Evolutionary conservation across 805 yeast genomes (phyloP).

Genomic region (Candida boleticola): DNA sequence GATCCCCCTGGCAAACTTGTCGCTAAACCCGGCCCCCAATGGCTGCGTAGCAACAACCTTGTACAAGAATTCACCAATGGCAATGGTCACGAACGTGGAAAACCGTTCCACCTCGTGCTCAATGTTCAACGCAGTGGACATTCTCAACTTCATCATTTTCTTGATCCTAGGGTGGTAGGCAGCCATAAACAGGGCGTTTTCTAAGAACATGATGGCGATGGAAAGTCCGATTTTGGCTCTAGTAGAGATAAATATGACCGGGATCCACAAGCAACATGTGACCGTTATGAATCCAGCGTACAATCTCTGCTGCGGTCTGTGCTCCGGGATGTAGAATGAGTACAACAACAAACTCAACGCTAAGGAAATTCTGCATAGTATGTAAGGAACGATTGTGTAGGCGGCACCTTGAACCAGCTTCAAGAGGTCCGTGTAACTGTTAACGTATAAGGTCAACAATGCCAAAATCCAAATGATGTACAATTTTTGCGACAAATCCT

Average conservation of each 20-base stretch:
- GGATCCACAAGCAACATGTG: constrained; percentile 47
- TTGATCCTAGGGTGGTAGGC: constrained; percentile 50
- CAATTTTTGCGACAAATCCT: constrained; percentile 53
- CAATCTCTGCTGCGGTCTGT: constrained; percentile 47
- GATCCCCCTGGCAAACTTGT: constrained; percentile 47
- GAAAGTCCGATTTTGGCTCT: constrained; percentile 48
- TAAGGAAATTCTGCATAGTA: constrained; percentile 44
- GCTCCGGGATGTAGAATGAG: constrained; percentile 48
- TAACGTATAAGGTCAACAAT: constrained; percentile 50
- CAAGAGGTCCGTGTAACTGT: constrained; percentile 41
- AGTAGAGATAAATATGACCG: constrained; percentile 48
- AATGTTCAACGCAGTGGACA: constrained; percentile 60
- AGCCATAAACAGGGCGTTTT: constrained; percentile 34
- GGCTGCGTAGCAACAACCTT: constrained; percentile 50
- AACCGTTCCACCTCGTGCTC: constrained; percentile 66
- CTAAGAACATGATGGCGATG: constrained; percentile 38
- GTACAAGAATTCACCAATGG: constrained; percentile 62
- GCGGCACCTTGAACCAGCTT: constrained; percentile 40
- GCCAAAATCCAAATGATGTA: constrained; percentile 53
- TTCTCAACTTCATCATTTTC: constrained; percentile 37
- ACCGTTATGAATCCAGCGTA: constrained; percentile 30
- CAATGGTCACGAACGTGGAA: constrained; percentile 58
- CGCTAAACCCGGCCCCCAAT: constrained; percentile 45
- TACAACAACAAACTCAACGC: constrained; percentile 33
- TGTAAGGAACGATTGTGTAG: constrained; percentile 46